Evolutionary conservation across 495 filamentous ascomycete genomes (phyloP).

Genomic region (Cudoniella acicularis): DNA sequence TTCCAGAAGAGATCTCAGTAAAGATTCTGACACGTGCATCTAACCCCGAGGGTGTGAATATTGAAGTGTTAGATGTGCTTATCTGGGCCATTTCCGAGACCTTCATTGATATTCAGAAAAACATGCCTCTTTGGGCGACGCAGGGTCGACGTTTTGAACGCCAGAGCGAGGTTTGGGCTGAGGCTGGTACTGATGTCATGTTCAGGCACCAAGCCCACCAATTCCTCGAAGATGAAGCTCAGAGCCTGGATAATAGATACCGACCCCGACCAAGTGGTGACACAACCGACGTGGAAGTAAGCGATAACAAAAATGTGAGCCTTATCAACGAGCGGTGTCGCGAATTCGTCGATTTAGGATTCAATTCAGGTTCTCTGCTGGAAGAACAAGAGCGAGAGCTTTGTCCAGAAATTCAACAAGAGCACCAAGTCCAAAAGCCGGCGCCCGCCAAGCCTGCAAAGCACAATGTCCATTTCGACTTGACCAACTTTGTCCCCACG

Average conservation of each 20-base stretch:
- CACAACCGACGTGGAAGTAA: constrained; percentile 23
- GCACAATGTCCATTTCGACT: constrained; percentile 44
- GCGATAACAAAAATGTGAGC: constrained; percentile 15
- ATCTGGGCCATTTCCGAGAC: constrained; percentile 58
- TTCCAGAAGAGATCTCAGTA: constrained; percentile 44
- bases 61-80: constrained; percentile 49
- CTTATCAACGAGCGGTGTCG: constrained; percentile 37
- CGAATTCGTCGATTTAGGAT: constrained; percentile 37
- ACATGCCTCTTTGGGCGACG: constrained; percentile 55
- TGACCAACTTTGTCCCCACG: constrained; percentile 25
- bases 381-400: constrained; percentile 74
- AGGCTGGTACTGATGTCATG: constrained; percentile 9
- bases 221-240: constrained; percentile 40
- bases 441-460: constrained; percentile 27
- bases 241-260: constrained; percentile 10
- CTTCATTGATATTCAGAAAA: constrained; percentile 40
- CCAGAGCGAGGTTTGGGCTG: constrained; percentile 31
- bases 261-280: constrained; percentile 14
- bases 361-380: constrained; percentile 41
- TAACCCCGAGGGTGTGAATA: neutral
- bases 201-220: constrained; percentile 30
- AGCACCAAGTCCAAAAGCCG: constrained; percentile 52
- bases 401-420: constrained; percentile 56
- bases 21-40: neutral
- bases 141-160: constrained; percentile 51